Conservation (phyloP, 345 rosid species). For the Draba incana region DNA sequence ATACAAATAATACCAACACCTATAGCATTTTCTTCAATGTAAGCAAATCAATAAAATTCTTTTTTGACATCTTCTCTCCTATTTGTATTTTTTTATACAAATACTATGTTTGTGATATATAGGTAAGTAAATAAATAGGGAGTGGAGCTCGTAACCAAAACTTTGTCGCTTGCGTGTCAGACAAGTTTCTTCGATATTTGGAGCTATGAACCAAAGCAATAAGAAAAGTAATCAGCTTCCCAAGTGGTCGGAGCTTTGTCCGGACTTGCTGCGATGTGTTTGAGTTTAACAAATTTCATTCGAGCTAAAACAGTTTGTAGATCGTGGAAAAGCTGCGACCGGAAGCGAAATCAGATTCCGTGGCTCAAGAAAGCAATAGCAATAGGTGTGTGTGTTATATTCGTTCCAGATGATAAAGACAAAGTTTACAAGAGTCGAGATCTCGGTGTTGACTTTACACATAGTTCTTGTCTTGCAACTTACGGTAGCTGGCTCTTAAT, state of each 20-base stretch:
- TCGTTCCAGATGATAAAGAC: slow-evolving; percentile 13
- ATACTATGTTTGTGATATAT: background rate
- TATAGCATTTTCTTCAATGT: no score
- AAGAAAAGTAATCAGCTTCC: background rate
- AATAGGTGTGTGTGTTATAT: background rate
- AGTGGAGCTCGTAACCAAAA: background rate
- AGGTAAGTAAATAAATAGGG: background rate
- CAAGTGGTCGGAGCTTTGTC: slow-evolving; percentile 15
- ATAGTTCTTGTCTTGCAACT: slow-evolving; percentile 9
- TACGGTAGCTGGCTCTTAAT: slow-evolving; percentile 25
- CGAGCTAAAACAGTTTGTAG: slow-evolving; percentile 18
- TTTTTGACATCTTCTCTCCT: no score
- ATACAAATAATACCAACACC: no score
- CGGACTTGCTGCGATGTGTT: slow-evolving; percentile 7
- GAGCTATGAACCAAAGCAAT: slow-evolving; percentile 7
- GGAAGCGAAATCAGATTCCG: slow-evolving; percentile 9
- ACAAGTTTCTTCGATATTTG: slow-evolving; percentile 1
- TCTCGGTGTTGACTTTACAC: slow-evolving; percentile 1
- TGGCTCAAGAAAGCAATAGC: background rate
- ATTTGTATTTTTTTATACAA: no score
- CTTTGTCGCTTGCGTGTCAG: background rate
- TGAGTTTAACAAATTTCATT: background rate
- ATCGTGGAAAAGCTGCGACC: slow-evolving; percentile 15
- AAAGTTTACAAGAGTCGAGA: slow-evolving; percentile 24
- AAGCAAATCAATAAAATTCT: no score